phyloP scores from a whole-genome alignment of 2,329 filamentous ascomycete genomes.

The Colletotrichum sidae region DNA sequence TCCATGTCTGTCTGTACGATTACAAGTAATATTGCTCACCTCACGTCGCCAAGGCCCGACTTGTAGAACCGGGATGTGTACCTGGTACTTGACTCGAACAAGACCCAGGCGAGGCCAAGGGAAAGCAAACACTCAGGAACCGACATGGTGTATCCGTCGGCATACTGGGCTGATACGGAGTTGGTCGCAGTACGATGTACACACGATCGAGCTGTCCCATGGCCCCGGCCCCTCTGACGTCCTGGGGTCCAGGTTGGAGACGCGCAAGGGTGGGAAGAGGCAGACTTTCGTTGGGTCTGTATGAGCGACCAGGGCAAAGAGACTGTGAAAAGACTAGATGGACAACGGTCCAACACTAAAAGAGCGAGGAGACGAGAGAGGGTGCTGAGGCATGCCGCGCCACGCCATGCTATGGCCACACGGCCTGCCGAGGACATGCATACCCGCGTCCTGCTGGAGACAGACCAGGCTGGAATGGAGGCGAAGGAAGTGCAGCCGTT shows the following conservation, averaged over 20 bases:
- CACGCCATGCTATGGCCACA: slow-evolving; percentile 24
- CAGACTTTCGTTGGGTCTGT: slow-evolving; percentile 8
- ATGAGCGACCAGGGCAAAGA: slow-evolving; percentile 27
- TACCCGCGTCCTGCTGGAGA: slow-evolving; percentile 24
- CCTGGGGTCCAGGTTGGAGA: slow-evolving; percentile 28
- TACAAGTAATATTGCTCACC: too few relatives aligned
- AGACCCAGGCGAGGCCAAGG: background rate
- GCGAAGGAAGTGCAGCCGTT: background rate
- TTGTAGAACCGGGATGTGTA: too few relatives aligned
- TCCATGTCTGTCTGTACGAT: too few relatives aligned
- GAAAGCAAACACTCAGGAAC: background rate
- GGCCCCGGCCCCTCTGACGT: slow-evolving; percentile 29
- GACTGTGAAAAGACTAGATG: background rate
- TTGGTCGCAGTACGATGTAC: too few relatives aligned
- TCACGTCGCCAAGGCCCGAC: too few relatives aligned
- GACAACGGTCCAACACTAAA: too few relatives aligned
- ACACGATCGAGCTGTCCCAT: slow-evolving; percentile 12
- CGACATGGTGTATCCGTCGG: too few relatives aligned
- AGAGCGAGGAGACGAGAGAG: slow-evolving; percentile 7
- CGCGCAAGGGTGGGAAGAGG: background rate
- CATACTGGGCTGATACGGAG: too few relatives aligned
- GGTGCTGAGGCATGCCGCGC: slow-evolving; percentile 31
- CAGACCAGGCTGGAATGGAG: background rate
- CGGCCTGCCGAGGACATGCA: slow-evolving; percentile 29
- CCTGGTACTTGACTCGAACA: too few relatives aligned